Evolutionary conservation across 1,284 basidiomycete genomes (phyloP), one percentile per base, ranked within the genome.

Genomic region (Moesziomyces antarcticus): DNA sequence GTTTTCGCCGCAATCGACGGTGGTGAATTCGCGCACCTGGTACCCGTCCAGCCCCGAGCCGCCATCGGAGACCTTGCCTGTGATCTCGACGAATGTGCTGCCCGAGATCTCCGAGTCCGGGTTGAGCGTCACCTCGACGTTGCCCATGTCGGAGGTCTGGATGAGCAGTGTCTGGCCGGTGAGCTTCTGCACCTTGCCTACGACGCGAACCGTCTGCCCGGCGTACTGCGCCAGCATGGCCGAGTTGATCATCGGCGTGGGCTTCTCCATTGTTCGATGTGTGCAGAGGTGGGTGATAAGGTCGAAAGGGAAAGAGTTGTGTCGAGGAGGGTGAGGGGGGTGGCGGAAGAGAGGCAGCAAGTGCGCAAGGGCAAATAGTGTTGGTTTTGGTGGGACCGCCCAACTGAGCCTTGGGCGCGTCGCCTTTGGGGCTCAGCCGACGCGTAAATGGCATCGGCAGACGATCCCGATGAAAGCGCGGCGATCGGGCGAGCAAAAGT

Each of bases 171-270:
- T 68, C 14, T 67, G 57, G 11, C 79, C 80, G 14, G 72, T 71
- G 25, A 78, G 46, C 63, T 83, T 77, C 18, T 68, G 57, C 3
- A 83, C 73, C 43, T 78, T 82, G 40, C 82, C 82, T 3, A 80
- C 77, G 21, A 83, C 57, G 24, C 80, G 74, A 6, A 81, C 80
- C 20, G 75, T 79, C 44, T 76, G 66, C 4, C 73, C 74, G 3
- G 47, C 33, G 54, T 71, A 68, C 24, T 58, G 56, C 6, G 64
- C 42, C 21, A 83, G 61, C 53, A 78, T 69, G 46, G 73, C 61
- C 33, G 81, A 82, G 71, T 82, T 83, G 72, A 79, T 71, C 35
- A 81, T 54, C 1, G 81, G 82, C 5, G 75, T 79, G 11, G 79
- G 70, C 52, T 78, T 76, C 41, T 79, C 78, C 79, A 81, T 81